These are phyloP conservation scores for Stephania japonica DNA, from an alignment of 164 flowering plant species.

Conservation along the genomic window DNA sequence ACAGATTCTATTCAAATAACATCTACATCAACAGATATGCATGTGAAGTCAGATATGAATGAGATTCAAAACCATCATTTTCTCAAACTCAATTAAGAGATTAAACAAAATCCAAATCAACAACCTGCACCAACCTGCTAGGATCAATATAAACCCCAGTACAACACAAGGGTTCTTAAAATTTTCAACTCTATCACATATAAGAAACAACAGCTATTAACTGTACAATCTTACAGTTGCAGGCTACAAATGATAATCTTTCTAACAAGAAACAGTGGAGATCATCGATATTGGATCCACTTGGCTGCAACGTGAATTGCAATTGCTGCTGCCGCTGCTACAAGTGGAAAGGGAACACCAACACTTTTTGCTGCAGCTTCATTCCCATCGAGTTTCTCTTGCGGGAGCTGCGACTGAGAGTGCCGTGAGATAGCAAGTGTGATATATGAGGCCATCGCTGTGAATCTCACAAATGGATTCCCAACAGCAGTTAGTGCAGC, in stretches of 20 bases:
- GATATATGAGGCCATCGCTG: constrained; percentile 40
- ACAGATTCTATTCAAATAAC: no score
- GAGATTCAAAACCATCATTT: no score
- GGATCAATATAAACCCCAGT: neutral
- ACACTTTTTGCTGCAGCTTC: constrained; percentile 21
- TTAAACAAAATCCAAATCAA: no score
- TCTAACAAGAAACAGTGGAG: neutral
- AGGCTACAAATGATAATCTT: neutral
- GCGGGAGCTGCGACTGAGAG: constrained; percentile 40
- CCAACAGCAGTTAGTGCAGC: constrained; percentile 73
- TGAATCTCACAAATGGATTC: constrained; percentile 70
- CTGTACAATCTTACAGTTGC: neutral
- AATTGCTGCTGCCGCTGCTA: constrained; percentile 60
- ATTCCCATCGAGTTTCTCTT: constrained; percentile 24
- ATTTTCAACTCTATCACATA: neutral
- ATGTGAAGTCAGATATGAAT: no score
- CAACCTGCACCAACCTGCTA: neutral
- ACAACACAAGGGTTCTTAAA: neutral
- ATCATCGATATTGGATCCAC: constrained; percentile 72
- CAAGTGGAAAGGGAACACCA: constrained; percentile 57
- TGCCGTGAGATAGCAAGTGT: constrained; percentile 65
- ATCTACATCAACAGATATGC: no score
- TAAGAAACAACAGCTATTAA: neutral
- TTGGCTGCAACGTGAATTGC: constrained; percentile 57
- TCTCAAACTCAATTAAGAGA: no score